These are phyloP conservation scores for Cubamyces lactineus DNA, from an alignment of 768 basidiomycete species.

Conservation along the genomic window DNA sequence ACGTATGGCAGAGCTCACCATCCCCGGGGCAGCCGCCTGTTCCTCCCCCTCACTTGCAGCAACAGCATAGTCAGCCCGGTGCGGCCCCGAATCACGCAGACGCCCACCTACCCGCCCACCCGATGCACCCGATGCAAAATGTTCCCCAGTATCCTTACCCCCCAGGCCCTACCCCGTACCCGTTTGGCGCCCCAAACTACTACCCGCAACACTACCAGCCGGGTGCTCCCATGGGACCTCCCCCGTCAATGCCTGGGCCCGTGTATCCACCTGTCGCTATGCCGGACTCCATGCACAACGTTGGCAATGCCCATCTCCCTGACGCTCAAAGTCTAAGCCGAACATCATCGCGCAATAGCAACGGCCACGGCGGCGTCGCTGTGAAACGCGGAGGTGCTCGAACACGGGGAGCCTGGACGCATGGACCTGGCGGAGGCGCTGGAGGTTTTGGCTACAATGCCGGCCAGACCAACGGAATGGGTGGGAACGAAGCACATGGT, in stretches of 20 bases:
- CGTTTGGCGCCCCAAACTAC: conserved; percentile 30
- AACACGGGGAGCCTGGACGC: conserved; percentile 58
- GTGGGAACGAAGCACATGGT: conserved; percentile 53
- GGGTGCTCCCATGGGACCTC: conserved; percentile 18
- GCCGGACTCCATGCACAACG: conserved; percentile 9
- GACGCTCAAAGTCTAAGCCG: conserved; percentile 37
- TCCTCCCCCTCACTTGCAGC: conserved; percentile 28
- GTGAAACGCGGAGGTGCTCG: conserved; percentile 35
- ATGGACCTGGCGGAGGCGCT: conserved; percentile 62
- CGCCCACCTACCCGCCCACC: conserved; percentile 35
- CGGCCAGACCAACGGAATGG: conserved; percentile 24
- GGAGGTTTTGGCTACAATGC: conserved; percentile 44
- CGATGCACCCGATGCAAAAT: conserved; percentile 34
- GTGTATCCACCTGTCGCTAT: conserved; percentile 15
- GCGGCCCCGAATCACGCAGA: conserved; percentile 26
- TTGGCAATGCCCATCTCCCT: conserved; percentile 35
- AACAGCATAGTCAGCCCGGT: conserved; percentile 30
- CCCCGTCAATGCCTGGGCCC: conserved; percentile 24
- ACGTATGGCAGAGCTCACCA: conserved; percentile 40
- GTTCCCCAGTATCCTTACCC: conserved; percentile 40
- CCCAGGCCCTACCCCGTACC: conserved; percentile 28
- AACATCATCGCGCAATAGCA: conserved; percentile 38
- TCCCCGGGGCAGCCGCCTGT: conserved; percentile 27
- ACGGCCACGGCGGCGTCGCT: conserved; percentile 31
- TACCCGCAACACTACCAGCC: conserved; percentile 21